Conservation (phyloP, 331 rosid genomes). For the Malus hybrid region DNA sequence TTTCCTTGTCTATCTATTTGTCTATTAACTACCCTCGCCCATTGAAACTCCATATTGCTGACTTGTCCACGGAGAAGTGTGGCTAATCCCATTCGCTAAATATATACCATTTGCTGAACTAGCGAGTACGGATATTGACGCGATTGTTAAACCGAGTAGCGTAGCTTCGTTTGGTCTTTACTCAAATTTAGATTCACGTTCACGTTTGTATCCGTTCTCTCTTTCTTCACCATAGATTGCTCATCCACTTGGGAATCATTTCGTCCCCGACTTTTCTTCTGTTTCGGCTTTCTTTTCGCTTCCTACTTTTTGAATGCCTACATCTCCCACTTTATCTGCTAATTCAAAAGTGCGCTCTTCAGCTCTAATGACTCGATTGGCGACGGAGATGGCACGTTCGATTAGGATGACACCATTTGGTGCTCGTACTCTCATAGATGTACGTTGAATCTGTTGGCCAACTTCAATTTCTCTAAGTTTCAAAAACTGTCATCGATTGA, state of each 20-base stretch:
- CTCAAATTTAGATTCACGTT: slow-evolving; percentile 6
- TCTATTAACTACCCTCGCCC: no score
- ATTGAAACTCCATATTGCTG: no score
- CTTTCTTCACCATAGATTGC: slow-evolving; percentile 23
- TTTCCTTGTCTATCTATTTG: no score
- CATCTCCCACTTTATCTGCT: slow-evolving; percentile 21
- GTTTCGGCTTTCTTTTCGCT: slow-evolving; percentile 31
- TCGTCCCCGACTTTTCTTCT: slow-evolving; percentile 25
- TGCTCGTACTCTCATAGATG: no score
- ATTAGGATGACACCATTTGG: neutral
- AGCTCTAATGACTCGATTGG: neutral
- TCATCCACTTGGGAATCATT: slow-evolving; percentile 13
- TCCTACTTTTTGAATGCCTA: slow-evolving; percentile 36
- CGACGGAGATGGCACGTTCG: neutral
- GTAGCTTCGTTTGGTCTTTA: neutral
- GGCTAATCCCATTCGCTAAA: no score
- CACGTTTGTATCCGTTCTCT: slow-evolving; percentile 9
- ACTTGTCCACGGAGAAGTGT: no score
- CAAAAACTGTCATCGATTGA: slow-evolving; percentile 37
- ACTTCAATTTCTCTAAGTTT: no score
- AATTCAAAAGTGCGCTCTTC: slow-evolving; percentile 3
- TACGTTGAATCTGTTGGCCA: no score
- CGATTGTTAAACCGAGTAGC: neutral
- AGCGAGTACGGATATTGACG: neutral
- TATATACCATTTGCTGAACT: slow-evolving; percentile 3